A percentile compares a stretch with the other conserved stretches of the same genome.
phyloP scores from a whole-genome alignment of 2,329 filamentous ascomycete genomes.

The Alternaria sp. region DNA sequence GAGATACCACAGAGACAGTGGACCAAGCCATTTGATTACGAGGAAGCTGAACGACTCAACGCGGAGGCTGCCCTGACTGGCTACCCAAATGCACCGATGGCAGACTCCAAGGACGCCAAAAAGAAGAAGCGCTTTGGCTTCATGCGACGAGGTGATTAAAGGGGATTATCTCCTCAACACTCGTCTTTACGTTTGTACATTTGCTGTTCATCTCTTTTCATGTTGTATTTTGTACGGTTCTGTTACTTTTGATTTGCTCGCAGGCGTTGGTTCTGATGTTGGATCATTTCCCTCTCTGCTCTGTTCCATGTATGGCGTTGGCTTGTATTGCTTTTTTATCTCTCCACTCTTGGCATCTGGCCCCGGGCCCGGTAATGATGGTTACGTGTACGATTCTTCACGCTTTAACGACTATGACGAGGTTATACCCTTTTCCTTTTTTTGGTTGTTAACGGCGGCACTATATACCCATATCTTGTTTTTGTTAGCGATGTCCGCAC shows the following conservation, averaged over 20 bases:
- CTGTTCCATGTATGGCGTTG: slow-evolving; percentile 1
- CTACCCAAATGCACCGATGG: slow-evolving; percentile 16
- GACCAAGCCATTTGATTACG: slow-evolving; percentile 55
- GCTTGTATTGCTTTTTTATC: slow-evolving; percentile 3
- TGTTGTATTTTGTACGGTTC: neutral
- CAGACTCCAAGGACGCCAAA: slow-evolving; percentile 14
- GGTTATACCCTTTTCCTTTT: slow-evolving; percentile 17
- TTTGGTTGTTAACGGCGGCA: slow-evolving; percentile 18
- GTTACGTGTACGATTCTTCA: slow-evolving; percentile 16
- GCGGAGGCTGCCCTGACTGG: slow-evolving; percentile 43
- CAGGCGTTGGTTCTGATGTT: neutral
- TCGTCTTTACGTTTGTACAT: slow-evolving; percentile 9
- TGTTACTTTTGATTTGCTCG: neutral
- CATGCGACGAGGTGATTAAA: slow-evolving; percentile 17
- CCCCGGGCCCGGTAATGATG: slow-evolving; percentile 16
- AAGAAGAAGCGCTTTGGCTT: slow-evolving; percentile 20
- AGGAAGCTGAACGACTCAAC: slow-evolving; percentile 54
- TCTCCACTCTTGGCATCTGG: slow-evolving; percentile 12
- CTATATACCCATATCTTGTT: slow-evolving; percentile 16
- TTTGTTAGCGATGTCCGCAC: slow-evolving; percentile 3
- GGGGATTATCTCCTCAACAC: neutral
- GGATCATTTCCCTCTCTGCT: slow-evolving; percentile 1
- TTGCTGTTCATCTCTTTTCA: slow-evolving; percentile 2
- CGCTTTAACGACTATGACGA: slow-evolving; percentile 16
- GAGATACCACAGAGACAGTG: slow-evolving; percentile 59